These are phyloP conservation scores for Cryptococcus sp. DNA, from an alignment of 1,284 basidiomycete genomes.

Conservation along the genomic window DNA sequence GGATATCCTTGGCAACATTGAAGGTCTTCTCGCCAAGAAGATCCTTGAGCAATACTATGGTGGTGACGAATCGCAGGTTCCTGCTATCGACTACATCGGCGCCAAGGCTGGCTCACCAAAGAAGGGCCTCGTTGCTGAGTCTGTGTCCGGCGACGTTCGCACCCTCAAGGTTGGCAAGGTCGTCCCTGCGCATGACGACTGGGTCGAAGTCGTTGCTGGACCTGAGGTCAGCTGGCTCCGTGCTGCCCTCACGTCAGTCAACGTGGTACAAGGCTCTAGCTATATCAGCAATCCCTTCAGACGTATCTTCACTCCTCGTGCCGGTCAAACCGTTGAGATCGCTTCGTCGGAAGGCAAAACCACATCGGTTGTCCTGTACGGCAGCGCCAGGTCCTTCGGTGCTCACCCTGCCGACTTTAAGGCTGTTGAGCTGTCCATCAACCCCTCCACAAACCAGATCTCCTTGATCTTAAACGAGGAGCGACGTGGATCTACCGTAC, in stretches of 20 bases:
- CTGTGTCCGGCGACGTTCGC: conserved; percentile 57
- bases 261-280: conserved; percentile 77
- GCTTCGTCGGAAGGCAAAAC: conserved; percentile 52
- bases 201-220: conserved; percentile 86
- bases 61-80: conserved; percentile 76
- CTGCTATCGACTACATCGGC: conserved; percentile 83
- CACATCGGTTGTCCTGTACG: conserved; percentile 65
- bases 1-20: conserved; percentile 86
- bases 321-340: conserved; percentile 71
- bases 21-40: conserved; percentile 71
- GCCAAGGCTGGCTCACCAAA: conserved; percentile 56
- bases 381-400: conserved; percentile 79
- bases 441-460: conserved; percentile 62
- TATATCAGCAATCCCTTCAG: conserved; percentile 89
- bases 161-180: conserved; percentile 62
- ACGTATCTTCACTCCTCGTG: conserved; percentile 80
- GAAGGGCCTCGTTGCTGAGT: conserved; percentile 56
- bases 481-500: conserved; percentile 71
- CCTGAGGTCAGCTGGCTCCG: conserved; percentile 79
- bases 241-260: conserved; percentile 78
- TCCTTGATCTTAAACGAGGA: conserved; percentile 82
- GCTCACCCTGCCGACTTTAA: conserved; percentile 74
- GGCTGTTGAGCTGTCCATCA: conserved; percentile 73
- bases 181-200: conserved; percentile 66
- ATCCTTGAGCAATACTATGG: conserved; percentile 80